Percentiles rank a stretch among this genome's conserved stretches.
Evolutionary conservation across 108 stramenopile species (phyloP).

Genomic region (Epithemia pelagica): DNA sequence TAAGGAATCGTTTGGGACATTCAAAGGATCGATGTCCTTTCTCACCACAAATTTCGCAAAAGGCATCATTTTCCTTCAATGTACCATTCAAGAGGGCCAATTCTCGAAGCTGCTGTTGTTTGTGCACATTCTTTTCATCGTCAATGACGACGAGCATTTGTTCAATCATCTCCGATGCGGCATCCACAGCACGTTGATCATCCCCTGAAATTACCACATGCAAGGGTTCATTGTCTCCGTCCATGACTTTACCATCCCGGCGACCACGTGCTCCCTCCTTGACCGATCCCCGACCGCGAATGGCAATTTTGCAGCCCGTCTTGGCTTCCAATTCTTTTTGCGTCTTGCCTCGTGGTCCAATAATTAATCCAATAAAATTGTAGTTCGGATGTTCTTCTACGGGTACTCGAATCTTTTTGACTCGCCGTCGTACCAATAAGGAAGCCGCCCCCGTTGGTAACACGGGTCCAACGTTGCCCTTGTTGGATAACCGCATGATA

Average conservation of each 20-base stretch:
- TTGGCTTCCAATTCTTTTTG: conserved; percentile 97
- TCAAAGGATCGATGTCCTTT: conserved; percentile 96
- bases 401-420: conserved; percentile 79
- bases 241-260: conserved; percentile 68
- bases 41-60: conserved; percentile 95
- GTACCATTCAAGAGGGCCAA: conserved; percentile 99
- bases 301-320: conserved; percentile 97
- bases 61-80: conserved; percentile 88
- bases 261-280: conserved; percentile 93
- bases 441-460: conserved; percentile 31
- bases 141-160: conserved; percentile 93
- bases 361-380: conserved; percentile 94
- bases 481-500: conserved; percentile 39
- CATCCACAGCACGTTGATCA: conserved; percentile 77
- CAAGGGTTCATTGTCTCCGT: conserved; percentile 91
- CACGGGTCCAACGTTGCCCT: conserved; percentile 48
- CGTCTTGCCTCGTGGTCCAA: conserved; percentile 97
- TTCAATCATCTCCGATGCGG: conserved; percentile 87
- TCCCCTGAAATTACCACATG: conserved; percentile 96
- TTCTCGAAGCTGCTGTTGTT: conserved; percentile 92
- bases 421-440: conserved; percentile 61
- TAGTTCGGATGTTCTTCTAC: conserved; percentile 87
- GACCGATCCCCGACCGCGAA: conserved; percentile 94
- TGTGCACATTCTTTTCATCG: conserved; percentile 97
- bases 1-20: conserved; percentile 81